Evolutionary conservation across 2,329 filamentous ascomycete species (phyloP).

Genomic region (Ophiostoma sp.): DNA sequence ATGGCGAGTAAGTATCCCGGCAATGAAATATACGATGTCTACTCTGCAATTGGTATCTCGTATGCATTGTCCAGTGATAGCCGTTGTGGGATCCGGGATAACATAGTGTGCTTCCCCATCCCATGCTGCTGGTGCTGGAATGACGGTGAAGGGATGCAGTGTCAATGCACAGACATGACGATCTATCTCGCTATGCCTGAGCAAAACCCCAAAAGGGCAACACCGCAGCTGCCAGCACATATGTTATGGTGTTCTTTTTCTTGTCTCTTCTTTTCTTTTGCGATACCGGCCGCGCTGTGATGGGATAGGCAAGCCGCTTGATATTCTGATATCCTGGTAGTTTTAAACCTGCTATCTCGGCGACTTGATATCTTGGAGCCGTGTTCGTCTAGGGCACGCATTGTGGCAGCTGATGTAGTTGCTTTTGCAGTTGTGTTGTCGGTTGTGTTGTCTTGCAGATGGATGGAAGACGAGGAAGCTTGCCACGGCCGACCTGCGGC

Average conservation of each 20-base stretch:
- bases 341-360: not conserved
- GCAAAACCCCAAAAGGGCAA: not conserved
- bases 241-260: not conserved
- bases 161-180: not conserved
- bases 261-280: not conserved
- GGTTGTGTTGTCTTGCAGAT: not conserved
- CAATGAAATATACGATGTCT: not conserved
- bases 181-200: not conserved
- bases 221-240: not conserved
- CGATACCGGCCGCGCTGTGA: constrained; percentile 16
- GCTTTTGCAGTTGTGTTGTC: not conserved
- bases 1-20: not conserved
- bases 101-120: not conserved
- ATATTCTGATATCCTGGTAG: not conserved
- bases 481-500: not conserved
- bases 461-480: not conserved
- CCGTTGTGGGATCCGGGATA: not conserved
- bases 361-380: not conserved
- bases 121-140: constrained; percentile 10
- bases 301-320: not conserved
- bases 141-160: constrained; percentile 10
- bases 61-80: not conserved
- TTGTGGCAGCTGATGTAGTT: too few relatives aligned
- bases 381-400: not conserved
- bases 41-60: too few relatives aligned